Percentiles rank a stretch among this genome's conserved stretches.
phyloP scores from a whole-genome alignment of 177 flowering plant genomes.

The Tripterygium wilfordii region DNA sequence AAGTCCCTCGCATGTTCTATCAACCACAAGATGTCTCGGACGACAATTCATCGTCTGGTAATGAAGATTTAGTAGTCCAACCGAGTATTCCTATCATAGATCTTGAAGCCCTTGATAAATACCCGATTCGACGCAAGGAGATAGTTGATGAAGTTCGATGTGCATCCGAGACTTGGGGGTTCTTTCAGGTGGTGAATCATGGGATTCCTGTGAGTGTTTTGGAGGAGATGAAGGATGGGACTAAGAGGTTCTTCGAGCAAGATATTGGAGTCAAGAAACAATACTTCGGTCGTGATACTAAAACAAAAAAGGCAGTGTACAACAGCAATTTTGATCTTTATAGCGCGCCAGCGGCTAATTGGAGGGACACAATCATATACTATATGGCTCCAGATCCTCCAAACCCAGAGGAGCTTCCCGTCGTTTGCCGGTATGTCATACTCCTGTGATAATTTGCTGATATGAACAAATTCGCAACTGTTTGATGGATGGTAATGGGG shows the following conservation, averaged over 20 bases:
- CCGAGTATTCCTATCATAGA: constrained; percentile 20
- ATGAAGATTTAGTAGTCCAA: neutral
- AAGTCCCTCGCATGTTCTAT: constrained; percentile 15
- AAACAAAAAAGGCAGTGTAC: constrained; percentile 7
- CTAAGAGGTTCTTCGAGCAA: constrained; percentile 17
- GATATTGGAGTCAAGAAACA: constrained; percentile 15
- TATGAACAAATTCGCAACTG: neutral
- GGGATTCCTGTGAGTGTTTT: constrained; percentile 13
- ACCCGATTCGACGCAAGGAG: neutral
- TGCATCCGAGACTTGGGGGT: constrained; percentile 15
- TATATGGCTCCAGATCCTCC: constrained; percentile 31
- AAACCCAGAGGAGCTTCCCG: constrained; percentile 31
- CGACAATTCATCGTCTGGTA: neutral
- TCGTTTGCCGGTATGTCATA: constrained; percentile 28
- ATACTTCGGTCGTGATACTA: constrained; percentile 14
- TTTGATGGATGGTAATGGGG: neutral
- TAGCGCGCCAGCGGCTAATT: constrained; percentile 7
- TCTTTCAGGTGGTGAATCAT: constrained; percentile 23
- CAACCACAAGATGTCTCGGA: neutral
- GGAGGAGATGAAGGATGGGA: constrained; percentile 17
- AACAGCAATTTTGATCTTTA: constrained; percentile 20
- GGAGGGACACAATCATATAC: constrained; percentile 41
- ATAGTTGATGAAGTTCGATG: constrained; percentile 8
- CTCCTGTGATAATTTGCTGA: neutral
- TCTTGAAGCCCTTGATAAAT: constrained; percentile 5